These are phyloP conservation scores for Claviceps sp. DNA, from an alignment of 2,329 filamentous ascomycete genomes.

Conservation along the genomic window DNA sequence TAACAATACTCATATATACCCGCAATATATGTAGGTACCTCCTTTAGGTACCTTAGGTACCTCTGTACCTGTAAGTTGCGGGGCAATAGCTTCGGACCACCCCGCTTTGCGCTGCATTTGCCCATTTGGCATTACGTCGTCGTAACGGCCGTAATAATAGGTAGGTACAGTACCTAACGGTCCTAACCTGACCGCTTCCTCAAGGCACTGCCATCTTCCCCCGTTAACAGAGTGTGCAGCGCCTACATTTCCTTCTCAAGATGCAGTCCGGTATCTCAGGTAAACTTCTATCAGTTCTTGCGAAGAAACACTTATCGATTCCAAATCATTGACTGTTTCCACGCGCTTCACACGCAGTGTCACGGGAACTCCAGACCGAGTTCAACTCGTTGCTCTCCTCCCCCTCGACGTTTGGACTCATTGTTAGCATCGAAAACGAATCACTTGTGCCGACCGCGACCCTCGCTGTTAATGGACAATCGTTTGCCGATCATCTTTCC, in stretches of 20 bases:
- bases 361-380: constrained; percentile 59
- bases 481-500: constrained; percentile 51
- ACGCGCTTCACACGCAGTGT: constrained; percentile 36
- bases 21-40: too few relatives aligned
- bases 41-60: too few relatives aligned
- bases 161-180: too few relatives aligned
- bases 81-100: too few relatives aligned
- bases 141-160: too few relatives aligned
- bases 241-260: not conserved
- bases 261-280: constrained; percentile 76
- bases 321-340: not conserved
- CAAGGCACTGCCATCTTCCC: not conserved
- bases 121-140: too few relatives aligned
- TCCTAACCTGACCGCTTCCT: too few relatives aligned
- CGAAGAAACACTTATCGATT: not conserved
- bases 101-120: too few relatives aligned
- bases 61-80: too few relatives aligned
- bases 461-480: constrained; percentile 38
- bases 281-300: constrained; percentile 19
- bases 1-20: too few relatives aligned
- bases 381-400: constrained; percentile 58
- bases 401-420: constrained; percentile 50
- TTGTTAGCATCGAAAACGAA: constrained; percentile 59
- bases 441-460: constrained; percentile 46
- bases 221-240: too few relatives aligned